Percentiles rank a stretch among this genome's conserved stretches.
phyloP scores from a whole-genome alignment of 768 basidiomycete species.

The Termitomyces sp. region DNA sequence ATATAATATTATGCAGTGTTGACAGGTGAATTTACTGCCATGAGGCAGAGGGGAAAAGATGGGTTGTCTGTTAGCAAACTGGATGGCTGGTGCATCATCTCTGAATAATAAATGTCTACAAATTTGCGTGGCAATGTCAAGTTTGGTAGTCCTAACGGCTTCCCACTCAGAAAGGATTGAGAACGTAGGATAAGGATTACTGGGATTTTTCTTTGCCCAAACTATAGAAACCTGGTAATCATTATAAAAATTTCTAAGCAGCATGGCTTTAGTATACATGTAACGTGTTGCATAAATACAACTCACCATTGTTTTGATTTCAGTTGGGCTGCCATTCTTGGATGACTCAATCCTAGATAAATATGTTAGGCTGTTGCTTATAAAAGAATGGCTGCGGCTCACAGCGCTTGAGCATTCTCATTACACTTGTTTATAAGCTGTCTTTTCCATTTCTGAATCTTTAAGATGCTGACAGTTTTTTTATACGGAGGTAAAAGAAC shows the following conservation, averaged over 20 bases:
- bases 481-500: slow-evolving; percentile 1
- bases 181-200: background rate
- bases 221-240: background rate
- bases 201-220: background rate
- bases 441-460: background rate
- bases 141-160: slow-evolving; percentile 6
- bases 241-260: background rate
- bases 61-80: slow-evolving; percentile 1
- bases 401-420: background rate
- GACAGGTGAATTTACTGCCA: background rate
- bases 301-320: background rate
- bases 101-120: background rate
- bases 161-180: background rate
- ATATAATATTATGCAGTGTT: slow-evolving; percentile 4
- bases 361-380: background rate
- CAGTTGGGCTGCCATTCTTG: background rate
- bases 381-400: too few species aligned
- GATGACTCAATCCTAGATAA: background rate
- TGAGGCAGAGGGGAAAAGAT: background rate
- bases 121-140: slow-evolving; percentile 2
- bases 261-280: background rate
- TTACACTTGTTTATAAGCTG: slow-evolving; percentile 1
- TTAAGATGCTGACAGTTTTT: slow-evolving; percentile 1
- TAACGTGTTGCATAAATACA: background rate
- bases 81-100: slow-evolving; percentile 3